A percentile compares a stretch with the other conserved stretches of the same genome.
Evolutionary conservation across 2,329 filamentous ascomycete genomes (phyloP).

Genomic region (Venturiaceae sp.): DNA sequence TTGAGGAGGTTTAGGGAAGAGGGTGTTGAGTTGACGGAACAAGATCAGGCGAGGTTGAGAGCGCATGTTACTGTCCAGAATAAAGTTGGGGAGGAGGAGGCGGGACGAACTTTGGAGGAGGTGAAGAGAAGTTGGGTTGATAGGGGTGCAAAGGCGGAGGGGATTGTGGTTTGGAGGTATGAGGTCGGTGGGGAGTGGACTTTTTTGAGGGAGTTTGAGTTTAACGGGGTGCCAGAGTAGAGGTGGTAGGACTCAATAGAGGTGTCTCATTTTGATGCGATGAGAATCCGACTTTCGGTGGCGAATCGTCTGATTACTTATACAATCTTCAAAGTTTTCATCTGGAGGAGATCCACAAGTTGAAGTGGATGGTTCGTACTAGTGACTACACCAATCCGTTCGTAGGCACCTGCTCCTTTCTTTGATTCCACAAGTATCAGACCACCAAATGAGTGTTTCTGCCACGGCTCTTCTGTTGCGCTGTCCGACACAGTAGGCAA

Average conservation of each 20-base stretch:
- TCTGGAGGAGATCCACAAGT: too few species aligned
- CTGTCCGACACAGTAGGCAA: too few species aligned
- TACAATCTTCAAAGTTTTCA: too few species aligned
- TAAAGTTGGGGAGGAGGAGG: slow-evolving; percentile 11
- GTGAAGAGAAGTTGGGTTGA: neutral
- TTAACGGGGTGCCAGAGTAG: neutral
- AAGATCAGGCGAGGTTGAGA: slow-evolving; percentile 12
- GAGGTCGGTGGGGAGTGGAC: neutral
- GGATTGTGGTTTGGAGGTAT: slow-evolving; percentile 4
- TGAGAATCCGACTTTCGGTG: too few species aligned
- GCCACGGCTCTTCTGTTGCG: too few species aligned
- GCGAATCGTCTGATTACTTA: too few species aligned
- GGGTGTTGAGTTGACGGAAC: slow-evolving; percentile 13
- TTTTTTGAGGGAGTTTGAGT: neutral
- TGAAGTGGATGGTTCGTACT: too few species aligned
- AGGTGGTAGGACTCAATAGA: neutral
- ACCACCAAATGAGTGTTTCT: too few species aligned
- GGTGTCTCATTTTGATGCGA: too few species aligned
- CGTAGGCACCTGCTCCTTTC: too few species aligned
- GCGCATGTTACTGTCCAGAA: slow-evolving; percentile 16
- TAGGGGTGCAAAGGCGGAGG: neutral
- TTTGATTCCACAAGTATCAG: too few species aligned
- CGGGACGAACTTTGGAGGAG: slow-evolving; percentile 9
- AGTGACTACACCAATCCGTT: too few species aligned
- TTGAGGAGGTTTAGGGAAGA: neutral